Evolutionary conservation across 116 monocot species (phyloP).

Genomic region (Cymodocea nodosa): DNA sequence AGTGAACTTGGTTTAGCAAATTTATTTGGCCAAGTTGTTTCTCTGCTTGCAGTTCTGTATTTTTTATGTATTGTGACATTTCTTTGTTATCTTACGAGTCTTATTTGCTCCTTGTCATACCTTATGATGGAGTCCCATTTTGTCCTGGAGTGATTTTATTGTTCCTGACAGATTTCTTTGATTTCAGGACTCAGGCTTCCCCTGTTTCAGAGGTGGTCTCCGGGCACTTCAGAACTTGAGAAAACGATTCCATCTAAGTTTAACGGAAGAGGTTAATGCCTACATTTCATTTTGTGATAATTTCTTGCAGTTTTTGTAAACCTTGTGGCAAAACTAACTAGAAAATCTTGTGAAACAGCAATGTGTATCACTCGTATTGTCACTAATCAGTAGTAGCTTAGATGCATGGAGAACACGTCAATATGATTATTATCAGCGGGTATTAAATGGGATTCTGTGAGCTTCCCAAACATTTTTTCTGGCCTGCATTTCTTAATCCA

Average conservation of each 20-base stretch:
- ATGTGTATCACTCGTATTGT: conserved; percentile 96
- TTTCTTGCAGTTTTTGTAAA: neutral
- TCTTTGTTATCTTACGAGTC: no score
- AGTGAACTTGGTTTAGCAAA: no score
- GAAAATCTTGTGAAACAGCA: conserved; percentile 49
- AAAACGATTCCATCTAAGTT: conserved; percentile 89
- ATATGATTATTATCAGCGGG: conserved; percentile 96
- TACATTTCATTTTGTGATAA: neutral
- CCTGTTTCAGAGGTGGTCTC: conserved; percentile 89
- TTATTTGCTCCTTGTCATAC: no score
- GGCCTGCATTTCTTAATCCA: neutral
- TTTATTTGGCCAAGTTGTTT: no score
- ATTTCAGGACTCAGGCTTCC: conserved; percentile 94
- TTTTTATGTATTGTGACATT: no score
- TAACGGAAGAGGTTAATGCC: conserved; percentile 85
- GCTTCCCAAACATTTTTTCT: neutral
- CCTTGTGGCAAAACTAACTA: neutral
- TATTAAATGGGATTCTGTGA: conserved; percentile 95
- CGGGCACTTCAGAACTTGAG: conserved; percentile 95
- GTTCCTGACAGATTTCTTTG: neutral
- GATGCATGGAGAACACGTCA: conserved; percentile 98
- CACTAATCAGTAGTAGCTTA: conserved; percentile 97
- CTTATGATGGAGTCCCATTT: no score
- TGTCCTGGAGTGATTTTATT: no score
- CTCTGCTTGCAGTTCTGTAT: no score